These are phyloP conservation scores for Ustilaginoidea virens DNA, from an alignment of 2,329 filamentous ascomycete species.

Conservation along the genomic window DNA sequence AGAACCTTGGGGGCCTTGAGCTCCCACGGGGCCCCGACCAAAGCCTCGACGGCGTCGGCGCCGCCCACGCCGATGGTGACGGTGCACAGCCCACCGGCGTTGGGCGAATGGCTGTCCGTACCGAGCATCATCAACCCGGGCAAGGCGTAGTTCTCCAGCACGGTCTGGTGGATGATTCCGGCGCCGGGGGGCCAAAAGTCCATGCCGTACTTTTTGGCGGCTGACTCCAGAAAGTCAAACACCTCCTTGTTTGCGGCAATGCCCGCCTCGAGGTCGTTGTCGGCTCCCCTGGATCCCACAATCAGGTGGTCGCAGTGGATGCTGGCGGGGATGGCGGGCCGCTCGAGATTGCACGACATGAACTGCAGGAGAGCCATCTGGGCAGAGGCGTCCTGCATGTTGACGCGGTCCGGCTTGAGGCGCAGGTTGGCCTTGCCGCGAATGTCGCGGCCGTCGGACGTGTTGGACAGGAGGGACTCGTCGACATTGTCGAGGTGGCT, in stretches of 20 bases:
- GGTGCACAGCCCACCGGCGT: conserved; percentile 84
- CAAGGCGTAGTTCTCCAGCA: conserved; percentile 94
- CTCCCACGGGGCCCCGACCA: conserved; percentile 95
- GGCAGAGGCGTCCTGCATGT: conserved; percentile 97
- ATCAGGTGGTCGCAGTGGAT: conserved; percentile 99
- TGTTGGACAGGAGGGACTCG: conserved; percentile 70
- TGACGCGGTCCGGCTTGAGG: conserved; percentile 91
- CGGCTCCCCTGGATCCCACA: conserved; percentile 81
- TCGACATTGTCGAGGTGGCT: conserved; percentile 83
- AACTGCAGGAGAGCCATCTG: conserved; percentile 98
- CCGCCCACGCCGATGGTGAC: conserved; percentile 96
- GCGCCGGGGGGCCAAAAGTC: conserved; percentile 93
- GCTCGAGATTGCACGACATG: conserved; percentile 86
- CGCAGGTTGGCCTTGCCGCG: conserved; percentile 85
- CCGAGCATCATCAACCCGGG: conserved; percentile 98
- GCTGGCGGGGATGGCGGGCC: conserved; percentile 85
- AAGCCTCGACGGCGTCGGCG: conserved; percentile 89
- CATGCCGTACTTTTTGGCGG: conserved; percentile 79
- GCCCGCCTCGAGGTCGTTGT: conserved; percentile 68
- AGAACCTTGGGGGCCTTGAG: conserved; percentile 85
- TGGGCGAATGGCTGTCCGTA: conserved; percentile 93
- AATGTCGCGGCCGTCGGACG: conserved; percentile 69
- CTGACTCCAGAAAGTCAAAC: conserved; percentile 92
- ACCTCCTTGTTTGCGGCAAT: conserved; percentile 92
- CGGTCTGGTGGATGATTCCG: conserved; percentile 94